A percentile compares a stretch with the other conserved stretches of the same genome.
Conservation (phyloP, 140 eudicot species). For the Erigeron philadelphicus region DNA sequence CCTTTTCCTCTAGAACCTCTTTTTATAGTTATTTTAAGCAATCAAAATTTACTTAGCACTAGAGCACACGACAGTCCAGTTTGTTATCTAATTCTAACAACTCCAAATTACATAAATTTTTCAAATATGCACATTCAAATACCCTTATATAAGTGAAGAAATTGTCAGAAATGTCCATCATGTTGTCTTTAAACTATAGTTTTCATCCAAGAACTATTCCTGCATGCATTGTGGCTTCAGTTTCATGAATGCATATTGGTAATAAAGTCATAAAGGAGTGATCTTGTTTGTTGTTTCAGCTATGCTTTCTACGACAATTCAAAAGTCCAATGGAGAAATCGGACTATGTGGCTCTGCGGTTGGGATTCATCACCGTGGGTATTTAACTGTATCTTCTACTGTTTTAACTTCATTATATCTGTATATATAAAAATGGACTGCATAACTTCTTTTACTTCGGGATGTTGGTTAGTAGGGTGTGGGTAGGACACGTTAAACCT, state of each 20-base stretch:
- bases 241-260: not conserved
- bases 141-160: too few relatives aligned
- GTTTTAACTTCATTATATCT: constrained; percentile 10
- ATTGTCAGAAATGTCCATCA: too few relatives aligned
- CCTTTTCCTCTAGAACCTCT: too few relatives aligned
- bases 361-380: constrained; percentile 96
- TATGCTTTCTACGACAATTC: constrained; percentile 86
- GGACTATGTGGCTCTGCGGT: constrained; percentile 78
- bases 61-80: too few relatives aligned
- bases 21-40: too few relatives aligned
- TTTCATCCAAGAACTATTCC: too few relatives aligned
- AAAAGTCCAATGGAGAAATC: constrained; percentile 72
- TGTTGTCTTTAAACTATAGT: too few relatives aligned
- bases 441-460: not conserved
- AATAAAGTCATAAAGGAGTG: not conserved
- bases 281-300: constrained; percentile 42
- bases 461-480: not conserved
- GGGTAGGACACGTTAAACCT: too few relatives aligned
- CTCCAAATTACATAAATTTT: too few relatives aligned
- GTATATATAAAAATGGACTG: not conserved
- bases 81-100: too few relatives aligned
- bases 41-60: too few relatives aligned
- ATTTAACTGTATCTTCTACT: constrained; percentile 33
- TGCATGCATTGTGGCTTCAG: not conserved
- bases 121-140: too few relatives aligned